Percentiles rank a stretch among this genome's conserved stretches.
phyloP scores from a whole-genome alignment of 768 basidiomycete species.

The Suillus plorans region DNA sequence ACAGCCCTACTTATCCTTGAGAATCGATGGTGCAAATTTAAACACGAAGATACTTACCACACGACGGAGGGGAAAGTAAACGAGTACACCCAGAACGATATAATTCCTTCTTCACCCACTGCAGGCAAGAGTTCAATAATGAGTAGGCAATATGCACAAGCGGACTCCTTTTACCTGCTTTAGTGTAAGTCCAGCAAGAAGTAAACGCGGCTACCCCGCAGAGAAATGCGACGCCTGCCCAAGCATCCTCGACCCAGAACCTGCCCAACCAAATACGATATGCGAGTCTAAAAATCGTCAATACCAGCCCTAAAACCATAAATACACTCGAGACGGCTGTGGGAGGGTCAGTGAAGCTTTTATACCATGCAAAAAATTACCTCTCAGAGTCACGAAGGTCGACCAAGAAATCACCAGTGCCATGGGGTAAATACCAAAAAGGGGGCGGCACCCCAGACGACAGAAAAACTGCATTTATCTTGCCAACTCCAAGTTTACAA shows the following conservation, averaged over 20 bases:
- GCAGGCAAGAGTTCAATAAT: neutral
- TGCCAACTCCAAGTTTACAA: neutral
- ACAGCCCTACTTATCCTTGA: constrained; percentile 15
- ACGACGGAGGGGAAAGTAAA: constrained; percentile 10
- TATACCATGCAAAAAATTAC: neutral
- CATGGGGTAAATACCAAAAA: neutral
- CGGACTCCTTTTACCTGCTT: constrained; percentile 2
- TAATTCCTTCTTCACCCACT: neutral
- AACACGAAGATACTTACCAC: constrained; percentile 16
- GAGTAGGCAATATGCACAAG: neutral
- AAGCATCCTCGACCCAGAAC: constrained; percentile 23
- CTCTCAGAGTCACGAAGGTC: neutral
- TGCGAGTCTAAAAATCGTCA: constrained; percentile 18
- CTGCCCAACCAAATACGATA: constrained; percentile 20
- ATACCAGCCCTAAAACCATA: constrained; percentile 7
- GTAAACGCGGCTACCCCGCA: constrained; percentile 11
- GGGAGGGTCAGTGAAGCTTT: neutral
- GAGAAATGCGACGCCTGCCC: constrained; percentile 16
- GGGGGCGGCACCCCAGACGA: neutral
- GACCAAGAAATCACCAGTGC: neutral
- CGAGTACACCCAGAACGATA: constrained; percentile 17
- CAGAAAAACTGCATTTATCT: neutral
- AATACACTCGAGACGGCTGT: constrained; percentile 13
- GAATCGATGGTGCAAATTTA: neutral
- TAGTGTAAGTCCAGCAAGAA: constrained; percentile 13